A percentile compares a stretch with the other conserved stretches of the same genome.
Evolutionary conservation across 2,329 filamentous ascomycete species (phyloP).

Genomic region (Sordariomycetes sp.): DNA sequence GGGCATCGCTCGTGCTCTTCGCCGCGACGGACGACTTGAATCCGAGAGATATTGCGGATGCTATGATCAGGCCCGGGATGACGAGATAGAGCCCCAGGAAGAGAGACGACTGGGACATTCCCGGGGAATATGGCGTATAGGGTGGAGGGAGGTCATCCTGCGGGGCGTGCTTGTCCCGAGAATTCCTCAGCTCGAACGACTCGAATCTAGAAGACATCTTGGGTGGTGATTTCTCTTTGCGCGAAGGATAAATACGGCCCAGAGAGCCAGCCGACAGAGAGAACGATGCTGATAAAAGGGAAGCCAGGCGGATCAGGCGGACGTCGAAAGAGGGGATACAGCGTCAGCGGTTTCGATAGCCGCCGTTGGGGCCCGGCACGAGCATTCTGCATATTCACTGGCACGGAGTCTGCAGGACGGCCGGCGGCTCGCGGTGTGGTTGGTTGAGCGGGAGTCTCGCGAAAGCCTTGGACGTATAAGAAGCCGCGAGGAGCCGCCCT

Average conservation of each 20-base stretch:
- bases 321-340: background rate
- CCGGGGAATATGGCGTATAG: background rate
- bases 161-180: background rate
- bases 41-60: background rate
- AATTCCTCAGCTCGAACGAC: conserved; percentile 1
- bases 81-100: background rate
- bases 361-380: background rate
- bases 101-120: background rate
- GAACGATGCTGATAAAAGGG: background rate
- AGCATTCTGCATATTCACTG: background rate
- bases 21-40: background rate
- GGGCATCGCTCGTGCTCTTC: background rate
- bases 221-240: background rate
- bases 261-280: background rate
- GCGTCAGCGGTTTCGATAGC: background rate
- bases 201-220: background rate
- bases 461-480: background rate
- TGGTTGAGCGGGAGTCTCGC: background rate
- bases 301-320: background rate
- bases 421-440: background rate
- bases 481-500: background rate
- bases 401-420: background rate
- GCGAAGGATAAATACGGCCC: background rate
- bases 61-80: background rate
- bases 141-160: background rate